Evolutionary conservation across 805 yeast species (phyloP), one percentile per base, ranked within the genome.

Genomic region (Zygoascus bituminiphila): DNA sequence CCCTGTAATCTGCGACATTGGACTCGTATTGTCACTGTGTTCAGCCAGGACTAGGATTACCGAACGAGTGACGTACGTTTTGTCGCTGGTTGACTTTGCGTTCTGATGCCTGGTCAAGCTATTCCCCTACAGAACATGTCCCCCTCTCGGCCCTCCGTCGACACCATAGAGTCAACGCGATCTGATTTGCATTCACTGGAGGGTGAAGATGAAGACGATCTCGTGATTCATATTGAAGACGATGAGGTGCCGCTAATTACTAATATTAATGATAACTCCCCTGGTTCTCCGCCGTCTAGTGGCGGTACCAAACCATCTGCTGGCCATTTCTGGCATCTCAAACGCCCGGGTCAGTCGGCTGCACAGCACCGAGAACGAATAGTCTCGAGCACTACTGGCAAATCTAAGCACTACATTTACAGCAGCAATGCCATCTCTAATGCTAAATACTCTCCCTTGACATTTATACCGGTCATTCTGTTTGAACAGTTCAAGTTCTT

Each of bases 401-500:
- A 8, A 12, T 20, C 51, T 6, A 12, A 15, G 22, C 31, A 44
- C 33, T 60, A 63, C 51, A 36, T 29, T 35, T 65, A 48, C 51
- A 62, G 93, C 1, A 68, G 87, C 10, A 93, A 93, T 63, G 86
- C 93, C 5, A 77, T 93, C 12, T 85, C 95, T 42, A 93, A 93
- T 66, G 98, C 98, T 20, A 91, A 89, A 66, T 93, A 93, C 67
- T 86, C 86, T 57, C 86, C 93, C 2, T 62, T 88, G 33, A 81
- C 95, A 1, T 93, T 93, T 60, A 67, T 93, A 8, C 99, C 99
- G 2, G 74, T 87, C 39, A 80, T 93, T 47, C 74, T 93, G 25
- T 94, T 85, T 65, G 96, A 91, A 63, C 99, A 93, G 71, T 93
- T 93, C 79, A 88, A 89, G 69, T 91, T 93, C 65, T 93, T 93